Base-by-base conservation (phyloP, 225 moss, liverwort and hornwort species). In the Thuidium tamariscinum region DNA sequence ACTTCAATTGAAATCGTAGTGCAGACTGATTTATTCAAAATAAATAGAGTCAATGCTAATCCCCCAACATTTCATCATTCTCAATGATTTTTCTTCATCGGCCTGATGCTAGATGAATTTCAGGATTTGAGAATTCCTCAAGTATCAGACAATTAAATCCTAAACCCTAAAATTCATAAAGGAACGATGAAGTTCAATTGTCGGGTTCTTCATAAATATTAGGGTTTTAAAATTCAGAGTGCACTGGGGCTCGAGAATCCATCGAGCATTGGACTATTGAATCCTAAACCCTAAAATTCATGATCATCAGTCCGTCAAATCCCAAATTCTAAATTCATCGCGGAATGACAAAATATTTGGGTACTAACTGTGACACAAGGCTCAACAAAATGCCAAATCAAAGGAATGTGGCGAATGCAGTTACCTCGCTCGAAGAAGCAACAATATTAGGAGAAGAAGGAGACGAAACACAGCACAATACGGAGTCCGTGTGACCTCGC, bases 381-480 rank as follows among this genome's bases (percentile, higher is more conserved):
- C 39, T 66, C 46, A 74, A 23, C 26, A 68, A 60, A 74, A 48
- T 17, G 44, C 14, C 2, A 83, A 67, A 41, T 25, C 0, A 46
- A 42, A 81, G 7, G 49, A 22, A 82, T 82, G 3, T 42, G 73
- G 76, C 54, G 60, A 80, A 69, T 44, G 85, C 26, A 79, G 48
- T 49, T 88, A 93, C 93, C 91, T 93, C 93, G 84, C 93, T 86
- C 48, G 91, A 90, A 69, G 93, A 91, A 86, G 88, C 82, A 37
- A 93, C 65, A 36, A 88, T 19, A 76, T 82, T 67, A 22, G 84
- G 69, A 77, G 88, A 86, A 57, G 82, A 82, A 29, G 86, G 84
- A 81, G 67, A 86, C 10, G 88, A 83, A 77, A 56, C 86, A 80
- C 91, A 93, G 86, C 89, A 93, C 86, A 92, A 84, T 51, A 93